Evolutionary conservation across 2,329 filamentous ascomycete genomes (phyloP), one percentile per base, ranked within the genome.

Genomic region (Coniochaeta pulveracea): DNA sequence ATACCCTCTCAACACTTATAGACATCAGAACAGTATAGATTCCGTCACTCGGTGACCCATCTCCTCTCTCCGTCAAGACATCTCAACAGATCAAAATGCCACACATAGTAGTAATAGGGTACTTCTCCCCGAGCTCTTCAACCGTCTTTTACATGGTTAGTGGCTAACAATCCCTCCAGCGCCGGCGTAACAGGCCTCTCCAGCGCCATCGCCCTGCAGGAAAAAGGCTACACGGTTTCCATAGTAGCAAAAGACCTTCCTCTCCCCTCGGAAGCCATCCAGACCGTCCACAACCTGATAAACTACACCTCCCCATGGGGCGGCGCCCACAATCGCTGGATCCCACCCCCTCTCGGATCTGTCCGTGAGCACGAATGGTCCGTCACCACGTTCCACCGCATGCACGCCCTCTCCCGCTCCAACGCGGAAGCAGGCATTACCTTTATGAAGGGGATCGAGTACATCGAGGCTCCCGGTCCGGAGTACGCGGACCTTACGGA

Each of bases 261-360:
- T 8, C 49, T 46, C n/a, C 58, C 63, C 8, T 64, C 57, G 29
- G 64, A 66, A 45, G 57, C 60, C 10, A 52, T 62, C 21, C n/a
- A 19, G 6, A 57, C 64, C 37, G 45, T 55, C 5, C 39, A 38
- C 10, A 39, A 51, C 1, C 50, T 58, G 36, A 61, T 68, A 45
- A 60, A 73, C 52, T 74, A 64, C 46, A 65, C 69, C 10, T 73
- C 69, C 19, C 67, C 69, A 33, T 73, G 68, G 69, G 69, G 61
- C 22, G 69, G 69, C 9, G 69, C 69, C 3, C 67, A 74, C 44
- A 68, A 71, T 41, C 60, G 68, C 25, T 67, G 61, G 43, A 62
- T 71, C 21, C 62, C 63, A 2, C 60, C 60, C 23, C 46, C 44
- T 7, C 19, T 37, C 8, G 37, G 14, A 8, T 19, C 26, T 33